phyloP scores from a whole-genome alignment of 768 basidiomycete species.

The Rickenella mellea region DNA sequence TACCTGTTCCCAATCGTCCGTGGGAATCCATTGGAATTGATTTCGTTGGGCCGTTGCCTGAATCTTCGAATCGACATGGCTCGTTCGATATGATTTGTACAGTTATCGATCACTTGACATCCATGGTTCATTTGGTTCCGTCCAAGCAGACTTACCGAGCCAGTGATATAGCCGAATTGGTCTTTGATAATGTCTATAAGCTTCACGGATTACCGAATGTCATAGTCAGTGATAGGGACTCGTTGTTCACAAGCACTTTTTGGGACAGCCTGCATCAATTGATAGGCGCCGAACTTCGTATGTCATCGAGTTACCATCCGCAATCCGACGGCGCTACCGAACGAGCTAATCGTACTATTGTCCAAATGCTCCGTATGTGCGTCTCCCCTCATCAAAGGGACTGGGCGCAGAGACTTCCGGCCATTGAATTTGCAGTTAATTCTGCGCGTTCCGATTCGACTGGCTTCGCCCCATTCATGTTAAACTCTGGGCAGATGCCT shows the following conservation, averaged over 20 bases:
- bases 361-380: too few species aligned
- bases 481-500: too few species aligned
- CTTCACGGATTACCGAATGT: conserved; percentile 15
- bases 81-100: conserved; percentile 15
- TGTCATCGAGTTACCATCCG: conserved; percentile 17
- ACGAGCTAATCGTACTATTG: conserved; percentile 8
- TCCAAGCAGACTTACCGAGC: conserved; percentile 13
- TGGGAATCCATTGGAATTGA: conserved; percentile 31
- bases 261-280: conserved; percentile 16
- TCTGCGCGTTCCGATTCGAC: conserved; percentile 8
- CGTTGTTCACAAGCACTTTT: conserved; percentile 21
- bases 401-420: too few species aligned
- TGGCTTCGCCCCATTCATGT: conserved; percentile 13
- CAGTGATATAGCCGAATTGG: conserved; percentile 11
- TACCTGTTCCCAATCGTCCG: conserved; percentile 20
- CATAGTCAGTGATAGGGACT: conserved; percentile 12
- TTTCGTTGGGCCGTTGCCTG: conserved; percentile 31
- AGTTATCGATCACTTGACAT: conserved; percentile 9
- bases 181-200: conserved; percentile 10
- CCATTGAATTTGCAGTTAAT: conserved; percentile 19
- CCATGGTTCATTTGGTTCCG: conserved; percentile 17
- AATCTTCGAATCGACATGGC: conserved; percentile 10
- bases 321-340: conserved; percentile 20
- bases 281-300: conserved; percentile 10
- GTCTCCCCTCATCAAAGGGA: too few species aligned